Conservation (phyloP, 148 eudicot genomes). For the Camellia sinensis region DNA sequence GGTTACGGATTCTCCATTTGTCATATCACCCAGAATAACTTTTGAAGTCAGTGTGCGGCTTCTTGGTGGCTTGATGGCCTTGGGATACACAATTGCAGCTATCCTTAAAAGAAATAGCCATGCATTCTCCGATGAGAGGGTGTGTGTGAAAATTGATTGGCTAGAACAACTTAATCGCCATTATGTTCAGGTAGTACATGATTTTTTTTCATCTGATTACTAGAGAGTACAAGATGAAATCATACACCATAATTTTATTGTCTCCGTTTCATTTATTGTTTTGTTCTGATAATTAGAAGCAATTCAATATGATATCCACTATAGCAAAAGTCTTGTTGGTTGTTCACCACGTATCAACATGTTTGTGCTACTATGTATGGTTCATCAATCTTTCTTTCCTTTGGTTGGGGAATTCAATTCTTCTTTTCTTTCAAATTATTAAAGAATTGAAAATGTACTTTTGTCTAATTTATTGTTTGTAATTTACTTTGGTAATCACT, state of each 20-base stretch:
- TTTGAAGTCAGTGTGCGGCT: constrained; percentile 94
- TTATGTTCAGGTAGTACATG: constrained; percentile 61
- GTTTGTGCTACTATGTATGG: neutral
- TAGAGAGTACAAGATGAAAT: neutral
- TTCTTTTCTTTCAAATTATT: too few relatives aligned
- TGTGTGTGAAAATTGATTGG: constrained; percentile 83
- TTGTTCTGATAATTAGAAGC: neutral
- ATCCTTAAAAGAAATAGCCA: constrained; percentile 85
- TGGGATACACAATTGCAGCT: constrained; percentile 92
- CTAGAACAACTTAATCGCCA: constrained; percentile 80
- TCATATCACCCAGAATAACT: constrained; percentile 92
- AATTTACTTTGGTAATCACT: neutral
- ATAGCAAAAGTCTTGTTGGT: neutral
- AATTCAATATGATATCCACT: neutral
- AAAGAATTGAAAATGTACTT: neutral
- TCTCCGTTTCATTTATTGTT: neutral
- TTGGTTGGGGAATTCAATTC: too few relatives aligned
- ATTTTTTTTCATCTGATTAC: neutral
- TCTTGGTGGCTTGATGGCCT: constrained; percentile 93
- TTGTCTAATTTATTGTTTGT: neutral
- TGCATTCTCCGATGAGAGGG: constrained; percentile 68
- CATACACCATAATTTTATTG: neutral
- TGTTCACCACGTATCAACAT: neutral
- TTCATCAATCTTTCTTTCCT: too few relatives aligned
- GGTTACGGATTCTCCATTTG: constrained; percentile 87